Evolutionary conservation across 176 grass and related monocot genomes (phyloP).

Genomic region (Tillandsia fasciculata): DNA sequence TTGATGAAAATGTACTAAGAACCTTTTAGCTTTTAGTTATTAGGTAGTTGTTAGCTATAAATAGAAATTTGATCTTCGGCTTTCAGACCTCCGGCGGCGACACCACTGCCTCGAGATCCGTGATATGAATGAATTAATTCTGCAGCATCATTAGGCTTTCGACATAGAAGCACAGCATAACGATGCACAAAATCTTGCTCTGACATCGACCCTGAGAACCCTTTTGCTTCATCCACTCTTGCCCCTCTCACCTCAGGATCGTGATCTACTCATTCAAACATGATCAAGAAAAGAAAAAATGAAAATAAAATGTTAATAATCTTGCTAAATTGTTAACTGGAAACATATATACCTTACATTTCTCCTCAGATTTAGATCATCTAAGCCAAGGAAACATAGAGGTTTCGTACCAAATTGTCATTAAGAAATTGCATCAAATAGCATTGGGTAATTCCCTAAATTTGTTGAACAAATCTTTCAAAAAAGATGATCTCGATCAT

Average conservation of each 20-base stretch:
- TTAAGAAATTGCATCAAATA: background rate
- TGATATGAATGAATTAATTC: background rate
- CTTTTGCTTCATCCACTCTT: background rate
- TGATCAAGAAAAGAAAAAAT: background rate
- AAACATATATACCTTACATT: too few species aligned
- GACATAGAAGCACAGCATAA: background rate
- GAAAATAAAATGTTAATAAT: background rate
- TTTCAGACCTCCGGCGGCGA: slow-evolving; percentile 40
- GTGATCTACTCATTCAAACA: too few species aligned
- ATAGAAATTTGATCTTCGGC: slow-evolving; percentile 71
- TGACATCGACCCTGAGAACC: background rate
- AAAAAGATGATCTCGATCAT: background rate
- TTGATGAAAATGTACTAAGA: too few species aligned
- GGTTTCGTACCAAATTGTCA: background rate
- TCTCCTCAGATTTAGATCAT: too few species aligned
- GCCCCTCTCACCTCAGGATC: background rate
- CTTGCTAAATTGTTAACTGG: background rate
- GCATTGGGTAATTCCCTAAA: background rate
- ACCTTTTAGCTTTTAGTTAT: too few species aligned
- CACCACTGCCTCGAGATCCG: background rate
- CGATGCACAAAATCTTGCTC: background rate
- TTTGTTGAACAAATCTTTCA: background rate
- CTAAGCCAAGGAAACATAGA: background rate
- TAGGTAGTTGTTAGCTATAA: slow-evolving; percentile 35
- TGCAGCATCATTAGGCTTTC: background rate